These are phyloP conservation scores for Heliocybe sulcata DNA, from an alignment of 1,284 basidiomycete genomes.

Conservation along the genomic window DNA sequence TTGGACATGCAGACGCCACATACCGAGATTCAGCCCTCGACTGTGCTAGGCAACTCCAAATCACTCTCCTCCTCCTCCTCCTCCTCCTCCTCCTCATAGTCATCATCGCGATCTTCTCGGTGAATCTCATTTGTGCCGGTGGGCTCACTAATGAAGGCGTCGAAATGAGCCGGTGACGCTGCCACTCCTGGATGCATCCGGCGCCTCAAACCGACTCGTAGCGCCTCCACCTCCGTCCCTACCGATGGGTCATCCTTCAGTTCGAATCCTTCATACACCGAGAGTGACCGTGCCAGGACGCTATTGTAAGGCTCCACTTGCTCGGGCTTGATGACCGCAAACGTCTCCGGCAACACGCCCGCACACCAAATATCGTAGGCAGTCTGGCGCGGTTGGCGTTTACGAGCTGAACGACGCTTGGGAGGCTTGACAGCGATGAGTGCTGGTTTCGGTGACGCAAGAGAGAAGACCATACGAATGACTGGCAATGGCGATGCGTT, in stretches of 20 bases:
- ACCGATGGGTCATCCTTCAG: background rate
- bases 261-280: background rate
- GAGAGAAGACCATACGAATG: conserved; percentile 16
- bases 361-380: conserved; percentile 16
- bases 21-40: too few species aligned
- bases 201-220: background rate
- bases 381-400: conserved; percentile 5
- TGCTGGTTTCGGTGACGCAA: conserved; percentile 6
- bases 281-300: conserved; percentile 28
- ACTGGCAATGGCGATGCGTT: conserved; percentile 11
- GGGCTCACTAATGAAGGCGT: background rate
- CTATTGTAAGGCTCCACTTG: conserved; percentile 16
- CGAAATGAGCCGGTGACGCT: background rate
- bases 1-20: too few species aligned
- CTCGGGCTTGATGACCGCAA: conserved; percentile 4
- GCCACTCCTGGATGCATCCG: background rate
- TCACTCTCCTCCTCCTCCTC: too few species aligned
- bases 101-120: background rate
- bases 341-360: background rate
- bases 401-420: background rate
- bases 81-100: background rate
- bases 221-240: background rate
- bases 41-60: too few species aligned
- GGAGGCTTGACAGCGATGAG: background rate
- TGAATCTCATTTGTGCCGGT: background rate